phyloP scores from a whole-genome alignment of 345 rosid species.

The Moricandia moricandioides region DNA sequence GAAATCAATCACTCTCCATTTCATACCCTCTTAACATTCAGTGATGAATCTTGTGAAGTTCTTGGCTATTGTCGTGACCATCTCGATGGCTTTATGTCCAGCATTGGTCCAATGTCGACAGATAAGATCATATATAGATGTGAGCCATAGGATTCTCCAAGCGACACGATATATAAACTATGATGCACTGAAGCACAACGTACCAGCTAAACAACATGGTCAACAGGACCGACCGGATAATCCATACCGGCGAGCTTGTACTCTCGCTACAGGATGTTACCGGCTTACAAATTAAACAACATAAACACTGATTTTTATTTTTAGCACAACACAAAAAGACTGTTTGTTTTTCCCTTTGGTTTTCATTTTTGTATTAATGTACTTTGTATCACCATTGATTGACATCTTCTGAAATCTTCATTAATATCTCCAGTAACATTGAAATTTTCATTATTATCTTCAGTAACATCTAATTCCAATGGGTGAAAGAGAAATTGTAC shows the following conservation, averaged over 20 bases:
- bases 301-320: background rate
- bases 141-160: constrained; percentile 1
- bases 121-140: background rate
- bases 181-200: constrained; percentile 16
- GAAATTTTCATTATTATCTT: too few species aligned
- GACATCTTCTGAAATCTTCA: background rate
- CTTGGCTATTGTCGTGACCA: background rate
- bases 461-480: too few species aligned
- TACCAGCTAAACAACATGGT: constrained; percentile 36
- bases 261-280: constrained; percentile 28
- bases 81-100: background rate
- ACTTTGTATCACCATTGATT: background rate
- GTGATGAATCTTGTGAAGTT: background rate
- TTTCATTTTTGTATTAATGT: background rate
- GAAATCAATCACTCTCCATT: background rate
- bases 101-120: background rate
- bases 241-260: constrained; percentile 45
- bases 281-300: constrained; percentile 23
- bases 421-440: too few species aligned
- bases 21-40: background rate
- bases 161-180: constrained; percentile 39
- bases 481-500: too few species aligned
- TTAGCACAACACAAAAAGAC: background rate
- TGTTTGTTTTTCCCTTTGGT: background rate
- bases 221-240: constrained; percentile 16